Percentiles rank a stretch among this genome's conserved stretches.
phyloP scores from a whole-genome alignment of 75 land plant genomes.

The Pseudotsuga menziesii region DNA sequence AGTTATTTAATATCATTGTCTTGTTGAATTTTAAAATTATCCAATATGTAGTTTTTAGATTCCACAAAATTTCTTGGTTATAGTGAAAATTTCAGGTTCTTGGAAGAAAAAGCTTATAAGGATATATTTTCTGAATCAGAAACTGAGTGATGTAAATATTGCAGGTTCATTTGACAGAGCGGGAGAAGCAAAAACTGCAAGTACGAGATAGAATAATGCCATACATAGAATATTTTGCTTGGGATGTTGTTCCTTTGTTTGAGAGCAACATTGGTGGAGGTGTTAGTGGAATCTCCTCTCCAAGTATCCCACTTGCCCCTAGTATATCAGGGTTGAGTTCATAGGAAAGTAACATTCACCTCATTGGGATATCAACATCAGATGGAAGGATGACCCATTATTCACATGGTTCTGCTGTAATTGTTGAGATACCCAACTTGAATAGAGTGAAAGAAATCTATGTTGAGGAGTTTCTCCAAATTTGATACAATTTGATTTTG shows the following conservation, averaged over 20 bases:
- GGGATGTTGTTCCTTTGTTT: slow-evolving; percentile 89
- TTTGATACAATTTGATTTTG: slow-evolving; percentile 9
- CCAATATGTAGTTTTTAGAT: neutral
- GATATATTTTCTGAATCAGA: neutral
- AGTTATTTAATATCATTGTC: neutral
- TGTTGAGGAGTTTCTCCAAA: slow-evolving; percentile 90
- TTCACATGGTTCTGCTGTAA: slow-evolving; percentile 54
- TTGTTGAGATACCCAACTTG: slow-evolving; percentile 90
- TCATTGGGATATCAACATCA: slow-evolving; percentile 40
- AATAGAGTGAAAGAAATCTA: slow-evolving; percentile 96
- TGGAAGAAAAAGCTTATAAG: neutral
- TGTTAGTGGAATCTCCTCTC: slow-evolving; percentile 74
- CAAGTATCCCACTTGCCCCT: slow-evolving; percentile 81
- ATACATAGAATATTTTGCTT: slow-evolving; percentile 88
- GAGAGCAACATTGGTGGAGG: slow-evolving; percentile 51
- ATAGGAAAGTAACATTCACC: slow-evolving; percentile 50
- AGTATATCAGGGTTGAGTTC: slow-evolving; percentile 50
- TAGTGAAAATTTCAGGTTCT: neutral
- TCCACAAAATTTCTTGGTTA: neutral
- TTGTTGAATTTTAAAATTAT: neutral
- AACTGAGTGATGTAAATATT: slow-evolving; percentile 1
- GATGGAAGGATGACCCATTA: slow-evolving; percentile 14
- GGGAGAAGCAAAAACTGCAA: slow-evolving; percentile 89
- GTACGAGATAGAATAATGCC: slow-evolving; percentile 97
- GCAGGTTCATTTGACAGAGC: slow-evolving; percentile 82